Evolutionary conservation across 495 filamentous ascomycete species (phyloP).

Genomic region (Penicillium atrosanguineum): DNA sequence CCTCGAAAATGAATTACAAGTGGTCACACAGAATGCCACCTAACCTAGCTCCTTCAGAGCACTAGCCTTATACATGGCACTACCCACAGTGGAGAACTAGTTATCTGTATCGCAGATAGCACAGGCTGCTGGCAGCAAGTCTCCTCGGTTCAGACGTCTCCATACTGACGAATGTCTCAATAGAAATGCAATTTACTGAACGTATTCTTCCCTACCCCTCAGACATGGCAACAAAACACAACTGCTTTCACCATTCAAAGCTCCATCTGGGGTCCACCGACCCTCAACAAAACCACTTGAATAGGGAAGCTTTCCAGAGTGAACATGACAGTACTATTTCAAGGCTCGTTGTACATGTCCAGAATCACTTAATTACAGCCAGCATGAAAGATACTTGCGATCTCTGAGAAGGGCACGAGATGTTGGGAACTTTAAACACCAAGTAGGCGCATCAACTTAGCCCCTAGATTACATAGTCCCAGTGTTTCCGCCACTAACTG

Average conservation of each 20-base stretch:
- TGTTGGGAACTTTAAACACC: not conserved
- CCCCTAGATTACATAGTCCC: slow-evolving; percentile 3
- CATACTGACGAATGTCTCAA: not conserved
- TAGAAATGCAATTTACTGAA: not conserved
- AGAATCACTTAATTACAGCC: slow-evolving; percentile 1
- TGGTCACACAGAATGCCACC: no score
- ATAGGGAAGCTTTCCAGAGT: not conserved
- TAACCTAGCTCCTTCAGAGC: no score
- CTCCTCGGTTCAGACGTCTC: no score
- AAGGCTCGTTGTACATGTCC: slow-evolving; percentile 1
- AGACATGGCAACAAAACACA: not conserved
- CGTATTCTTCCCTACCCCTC: not conserved
- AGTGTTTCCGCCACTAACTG: slow-evolving; percentile 8
- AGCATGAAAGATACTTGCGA: slow-evolving; percentile 2
- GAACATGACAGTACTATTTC: slow-evolving; percentile 2
- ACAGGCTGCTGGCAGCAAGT: no score
- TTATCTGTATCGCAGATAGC: no score
- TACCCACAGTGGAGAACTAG: no score
- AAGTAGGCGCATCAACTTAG: not conserved
- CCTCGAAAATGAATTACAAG: no score
- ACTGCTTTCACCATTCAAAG: not conserved
- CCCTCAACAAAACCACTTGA: not conserved
- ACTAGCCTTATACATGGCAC: no score
- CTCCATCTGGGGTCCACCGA: not conserved
- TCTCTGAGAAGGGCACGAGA: slow-evolving; percentile 1